Evolutionary conservation across 75 land plant species (phyloP), one percentile per base, ranked within the genome.

Genomic region (Pinus taeda): DNA sequence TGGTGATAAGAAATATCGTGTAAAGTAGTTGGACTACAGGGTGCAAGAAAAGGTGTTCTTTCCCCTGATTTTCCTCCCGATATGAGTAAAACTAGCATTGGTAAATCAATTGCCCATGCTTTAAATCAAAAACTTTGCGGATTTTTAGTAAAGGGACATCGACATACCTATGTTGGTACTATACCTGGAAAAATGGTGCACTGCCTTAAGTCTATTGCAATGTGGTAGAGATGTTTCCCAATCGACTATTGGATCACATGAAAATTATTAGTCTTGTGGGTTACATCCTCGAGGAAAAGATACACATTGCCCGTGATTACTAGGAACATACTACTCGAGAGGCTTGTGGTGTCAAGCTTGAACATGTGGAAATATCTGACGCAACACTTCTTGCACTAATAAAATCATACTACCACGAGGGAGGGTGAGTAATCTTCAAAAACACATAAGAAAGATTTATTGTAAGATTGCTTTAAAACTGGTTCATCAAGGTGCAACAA

Each of bases 111-210:
- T 78, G 99, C 99, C 45, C 84, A 92, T 79, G 99, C 99, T 24
- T 83, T 97, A 74, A 92, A 97, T 71, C 87, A 98, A 56, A 89
- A 97, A 79, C 94, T 97, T 87, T 97, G 85, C 77, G 86, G 99
- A 74, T 97, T 97, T 82, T 97, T 98, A 60, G 99, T 97, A 55
- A 98, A 97, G 99, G 99, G 99, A 9, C 99, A 97, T 85, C 93
- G 98, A 22, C 83, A 98, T 56, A 97, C 99, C 26, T 97, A 94
- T 76, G 90, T 95, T 81, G 99, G 99, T 79, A 98, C 99, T 3
- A 97, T 97, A 95, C 99, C 98, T 59, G 99, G 99, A 74, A 97
- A 97, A 81, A 97, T 97, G 89, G 99, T 97, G 72, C 98, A 97
- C 76, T 96, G 99, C 82, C 82, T 97, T 8, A 97, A 97, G 83